Base-by-base conservation (phyloP, 2,329 filamentous ascomycete genomes). In the Grosmannia huntii region DNA sequence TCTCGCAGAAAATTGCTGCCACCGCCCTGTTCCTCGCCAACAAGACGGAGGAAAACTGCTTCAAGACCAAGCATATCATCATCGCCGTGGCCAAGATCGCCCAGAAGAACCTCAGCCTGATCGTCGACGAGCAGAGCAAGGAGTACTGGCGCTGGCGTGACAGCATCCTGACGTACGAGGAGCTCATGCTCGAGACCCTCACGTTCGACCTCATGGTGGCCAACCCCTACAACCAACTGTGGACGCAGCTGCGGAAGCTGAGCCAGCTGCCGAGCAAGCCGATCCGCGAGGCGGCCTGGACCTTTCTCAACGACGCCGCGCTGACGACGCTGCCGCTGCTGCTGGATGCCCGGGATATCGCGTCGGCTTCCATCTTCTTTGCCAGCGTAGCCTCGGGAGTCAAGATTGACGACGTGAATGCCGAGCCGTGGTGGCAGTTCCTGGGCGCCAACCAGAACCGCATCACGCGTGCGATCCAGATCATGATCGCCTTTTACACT, bases 81-180 rank as follows among this genome's bases (percentile, higher is more conserved):
- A 86, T 96, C 36, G 89, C 91, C 1, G 94, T 95, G 66, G 94
- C 90, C 60, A 89, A 92, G 64, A 90, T 96, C 23, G 94, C 92
- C 31, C 90, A 96, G 71, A 97, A 99, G 74, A 92, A 97, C 65
- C 79, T 89, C 1, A 88, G 90, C 66, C 81, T 96, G 60, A 77
- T 92, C 57, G 89, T 97, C 56, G 94, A 99, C 68, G 94, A 97
- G 72, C 91, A 97, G 71, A 95, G 88, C 64, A 97, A 96, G 68
- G 94, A 99, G 68, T 99, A 94, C 69, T 99, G 94, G 94, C 84
- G 88, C 67, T 99, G 94, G 94, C 83, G 90, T 61, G 94, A 99
- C 68, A 94, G 87, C 60, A 95, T 99, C 59, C 76, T 97, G 16
- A 86, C 87, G 63, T 90, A 95, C 68, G 94, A 99, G 72, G 94